A percentile compares a stretch with the other conserved stretches of the same genome.
These are phyloP conservation scores for Ajuga reptans DNA, from an alignment of 305 asterid genomes.

Conservation along the genomic window DNA sequence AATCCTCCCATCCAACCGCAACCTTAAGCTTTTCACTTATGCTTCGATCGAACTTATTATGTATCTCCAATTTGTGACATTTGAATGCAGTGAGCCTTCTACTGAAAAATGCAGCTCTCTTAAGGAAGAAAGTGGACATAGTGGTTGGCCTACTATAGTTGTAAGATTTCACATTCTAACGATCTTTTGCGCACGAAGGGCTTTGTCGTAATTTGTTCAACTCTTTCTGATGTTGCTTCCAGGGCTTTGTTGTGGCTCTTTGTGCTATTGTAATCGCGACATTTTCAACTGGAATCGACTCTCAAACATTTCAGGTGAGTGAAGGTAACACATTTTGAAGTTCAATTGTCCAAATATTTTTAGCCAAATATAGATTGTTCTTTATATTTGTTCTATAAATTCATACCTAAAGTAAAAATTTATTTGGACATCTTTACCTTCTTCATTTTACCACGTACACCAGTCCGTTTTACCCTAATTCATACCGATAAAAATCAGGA, in stretches of 20 bases:
- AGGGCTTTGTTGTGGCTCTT: slow-evolving; percentile 75
- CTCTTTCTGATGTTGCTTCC: neutral
- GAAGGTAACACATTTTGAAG: neutral
- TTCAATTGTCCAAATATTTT: neutral
- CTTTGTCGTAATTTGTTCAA: neutral
- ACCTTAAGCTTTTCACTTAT: too few species aligned
- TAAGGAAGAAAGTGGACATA: slow-evolving; percentile 43
- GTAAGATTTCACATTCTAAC: slow-evolving; percentile 36
- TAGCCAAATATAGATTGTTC: neutral
- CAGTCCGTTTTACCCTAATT: too few species aligned
- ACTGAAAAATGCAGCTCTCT: slow-evolving; percentile 70
- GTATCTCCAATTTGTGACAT: neutral
- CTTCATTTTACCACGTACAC: neutral
- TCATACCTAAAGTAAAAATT: neutral
- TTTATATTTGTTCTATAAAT: too few species aligned
- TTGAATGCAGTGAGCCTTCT: slow-evolving; percentile 61
- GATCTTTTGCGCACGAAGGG: neutral
- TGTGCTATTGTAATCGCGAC: slow-evolving; percentile 83
- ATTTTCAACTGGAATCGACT: slow-evolving; percentile 89
- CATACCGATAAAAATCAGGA: too few species aligned
- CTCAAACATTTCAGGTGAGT: slow-evolving; percentile 73
- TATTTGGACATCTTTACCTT: neutral
- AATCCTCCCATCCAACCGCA: too few species aligned
- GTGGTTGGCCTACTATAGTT: slow-evolving; percentile 64
- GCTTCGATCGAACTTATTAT: neutral